Evolutionary conservation across 2,329 filamentous ascomycete genomes (phyloP).

Genomic region (Aspergillus thermomutatus): DNA sequence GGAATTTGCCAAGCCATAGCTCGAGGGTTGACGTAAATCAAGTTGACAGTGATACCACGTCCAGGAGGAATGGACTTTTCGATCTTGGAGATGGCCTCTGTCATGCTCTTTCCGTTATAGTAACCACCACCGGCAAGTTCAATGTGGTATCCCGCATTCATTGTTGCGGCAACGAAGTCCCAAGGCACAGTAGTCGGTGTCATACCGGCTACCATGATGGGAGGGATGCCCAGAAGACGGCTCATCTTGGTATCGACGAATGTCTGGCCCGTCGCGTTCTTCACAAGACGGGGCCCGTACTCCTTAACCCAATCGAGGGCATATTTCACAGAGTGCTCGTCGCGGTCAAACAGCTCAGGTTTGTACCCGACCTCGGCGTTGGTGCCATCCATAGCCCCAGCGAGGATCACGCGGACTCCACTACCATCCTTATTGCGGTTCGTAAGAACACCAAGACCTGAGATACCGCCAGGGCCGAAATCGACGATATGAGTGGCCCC

Average conservation of each 20-base stretch:
- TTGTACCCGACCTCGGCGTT: slow-evolving; percentile 94
- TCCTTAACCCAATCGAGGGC: slow-evolving; percentile 98
- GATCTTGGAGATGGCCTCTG: slow-evolving; percentile 76
- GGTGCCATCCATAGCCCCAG: slow-evolving; percentile 87
- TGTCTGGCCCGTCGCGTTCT: slow-evolving; percentile 82
- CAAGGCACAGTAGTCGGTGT: slow-evolving; percentile 83
- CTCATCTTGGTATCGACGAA: slow-evolving; percentile 98
- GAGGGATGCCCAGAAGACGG: slow-evolving; percentile 75
- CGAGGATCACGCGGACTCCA: slow-evolving; percentile 92
- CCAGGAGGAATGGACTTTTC: slow-evolving; percentile 80
- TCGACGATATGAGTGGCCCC: slow-evolving; percentile 91
- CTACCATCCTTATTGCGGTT: slow-evolving; percentile 99
- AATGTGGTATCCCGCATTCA: slow-evolving; percentile 93
- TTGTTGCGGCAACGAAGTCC: slow-evolving; percentile 88
- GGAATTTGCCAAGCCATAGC: slow-evolving; percentile 94
- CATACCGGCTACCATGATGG: slow-evolving; percentile 89
- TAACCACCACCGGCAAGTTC: slow-evolving; percentile 89
- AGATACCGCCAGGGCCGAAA: slow-evolving; percentile 95
- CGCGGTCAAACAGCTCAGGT: slow-evolving; percentile 93
- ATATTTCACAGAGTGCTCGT: slow-evolving; percentile 92
- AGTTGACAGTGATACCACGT: slow-evolving; percentile 81
- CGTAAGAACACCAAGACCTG: slow-evolving; percentile 89
- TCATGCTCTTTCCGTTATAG: slow-evolving; percentile 79
- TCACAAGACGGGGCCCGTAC: slow-evolving; percentile 86
- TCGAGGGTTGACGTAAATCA: slow-evolving; percentile 86